phyloP scores from a whole-genome alignment of 148 eudicot species.

The Chenopodium album region DNA sequence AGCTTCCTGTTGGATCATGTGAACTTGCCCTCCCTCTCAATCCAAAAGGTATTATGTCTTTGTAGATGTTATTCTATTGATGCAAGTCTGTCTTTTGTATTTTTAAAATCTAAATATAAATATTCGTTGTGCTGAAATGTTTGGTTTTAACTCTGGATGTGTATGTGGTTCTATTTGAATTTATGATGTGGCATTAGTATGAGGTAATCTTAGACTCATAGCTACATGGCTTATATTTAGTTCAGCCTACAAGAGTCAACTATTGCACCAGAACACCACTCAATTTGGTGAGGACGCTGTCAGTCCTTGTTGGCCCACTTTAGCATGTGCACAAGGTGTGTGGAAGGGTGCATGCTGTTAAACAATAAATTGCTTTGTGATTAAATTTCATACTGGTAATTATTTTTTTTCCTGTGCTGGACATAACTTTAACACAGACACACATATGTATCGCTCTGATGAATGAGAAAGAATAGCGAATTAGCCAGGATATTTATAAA shows the following conservation, averaged over 20 bases:
- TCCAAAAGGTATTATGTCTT: conserved; percentile 60
- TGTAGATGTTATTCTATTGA: neutral
- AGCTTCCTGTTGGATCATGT: conserved; percentile 94
- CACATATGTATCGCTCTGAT: neutral
- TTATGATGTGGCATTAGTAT: neutral
- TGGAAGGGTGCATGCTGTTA: neutral
- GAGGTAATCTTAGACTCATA: neutral
- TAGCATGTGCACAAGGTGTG: neutral
- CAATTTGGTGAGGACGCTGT: neutral
- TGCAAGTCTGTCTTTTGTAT: conserved; percentile 3
- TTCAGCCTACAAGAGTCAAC: neutral
- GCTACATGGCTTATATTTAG: neutral
- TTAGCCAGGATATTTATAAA: no score
- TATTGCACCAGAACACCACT: neutral
- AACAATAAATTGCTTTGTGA: no score
- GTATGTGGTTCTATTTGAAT: neutral
- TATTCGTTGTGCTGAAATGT: neutral
- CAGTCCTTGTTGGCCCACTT: neutral
- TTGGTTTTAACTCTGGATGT: conserved; percentile 7
- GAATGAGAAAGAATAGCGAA: neutral
- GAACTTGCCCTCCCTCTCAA: conserved; percentile 84
- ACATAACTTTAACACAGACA: neutral
- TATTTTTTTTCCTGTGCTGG: neutral
- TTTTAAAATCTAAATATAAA: neutral
- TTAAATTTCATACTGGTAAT: no score